Evolutionary conservation across 2,329 filamentous ascomycete genomes (phyloP), one percentile per base, ranked within the genome.

Genomic region (Talaromyces piceae): DNA sequence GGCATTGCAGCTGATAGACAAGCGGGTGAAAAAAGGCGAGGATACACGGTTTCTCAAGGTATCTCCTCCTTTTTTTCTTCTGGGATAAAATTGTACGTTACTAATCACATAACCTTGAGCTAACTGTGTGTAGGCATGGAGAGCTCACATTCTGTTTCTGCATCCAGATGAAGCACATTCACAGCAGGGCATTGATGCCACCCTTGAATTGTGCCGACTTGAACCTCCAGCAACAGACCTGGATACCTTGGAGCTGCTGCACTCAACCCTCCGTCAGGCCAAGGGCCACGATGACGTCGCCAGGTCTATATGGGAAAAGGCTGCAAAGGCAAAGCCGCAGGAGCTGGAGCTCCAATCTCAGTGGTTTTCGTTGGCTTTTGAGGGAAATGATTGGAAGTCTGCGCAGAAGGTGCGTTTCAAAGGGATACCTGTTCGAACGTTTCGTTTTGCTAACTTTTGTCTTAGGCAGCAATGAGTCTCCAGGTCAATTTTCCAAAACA

Each of bases 1-100:
- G 58, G 74, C 74, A 5, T 56, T 77, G 50, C 72, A 76, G 58
- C 61, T 76, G 18, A 73, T 74, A 48, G 73, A 76, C 53, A 77
- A 76, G 56, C 75, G 74, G 48, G 72, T 76, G 57, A 79, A 82
- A 65, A 83, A 83, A 58, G 72, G 72, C 28, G 73, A 76, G 56
- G 65, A 73, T 51, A 71, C 70, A 4, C 59, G 64, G 3, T 72
- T 72, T 53, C 52, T 73, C 27, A 68, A 61, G 57, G 71, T 70
- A 50, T 46, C 3, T 12, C 23, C 11, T 4, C 28, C 11, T 5
- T 27, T 22, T 46, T 46, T 6, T 45, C 22, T 46, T n/a, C 30
- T 30, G 12, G 1, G 9, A 28, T 26, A 26, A 48, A 25, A 16
- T 22, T 8, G 13, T n/a, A 18, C 8, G n/a, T 18, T 41, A 6